Evolutionary conservation across 345 rosid species (phyloP), one percentile per base, ranked within the genome.

Genomic region (Acer negundo): DNA sequence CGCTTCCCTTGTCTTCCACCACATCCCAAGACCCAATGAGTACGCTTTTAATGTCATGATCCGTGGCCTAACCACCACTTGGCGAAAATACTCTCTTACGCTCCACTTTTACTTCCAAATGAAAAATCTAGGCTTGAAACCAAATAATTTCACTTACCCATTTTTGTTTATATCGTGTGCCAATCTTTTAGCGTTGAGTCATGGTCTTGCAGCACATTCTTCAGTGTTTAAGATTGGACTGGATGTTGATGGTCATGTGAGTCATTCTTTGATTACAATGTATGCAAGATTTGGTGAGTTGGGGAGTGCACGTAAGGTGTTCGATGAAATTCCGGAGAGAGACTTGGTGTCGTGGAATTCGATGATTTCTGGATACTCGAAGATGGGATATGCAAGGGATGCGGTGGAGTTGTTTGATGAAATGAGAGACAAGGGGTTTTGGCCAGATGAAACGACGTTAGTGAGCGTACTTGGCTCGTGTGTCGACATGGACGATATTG

Each of bases 331-430:
- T 82, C 63, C 49, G 64, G 85, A 80, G 3, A 87, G 81, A 70
- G 94, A 87, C 83, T 70, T 83, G 78, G 97, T 95, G 67, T 90
- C 97, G 1, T 95, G 97, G 98, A 91, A 92, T 82, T 93, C 98
- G 6, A 92, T 95, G 97, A 92, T 95, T 70, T 89, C 98, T 0
- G 97, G 94, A 81, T 93, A 92, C 79, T 84, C 93, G 31, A 84
- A 85, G 73, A 86, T 83, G 89, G 97, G 98, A 10, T 73, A 79
- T 62, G 85, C 91, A 0, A 81, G 44, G 28, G 89, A 95, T 11
- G 94, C 97, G 0, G 83, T 93, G 78, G 85, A 73, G 73, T 78
- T 95, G 85, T 89, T 95, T 85, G 65, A 73, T 79, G 70, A 76
- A 70, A 92, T 95, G 98, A 85, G 77, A 75, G 86, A 84, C n/a